Percentiles rank a stretch among this genome's conserved stretches.
Conservation (phyloP, 495 filamentous ascomycete species). For the Penicillium malachiteum region DNA sequence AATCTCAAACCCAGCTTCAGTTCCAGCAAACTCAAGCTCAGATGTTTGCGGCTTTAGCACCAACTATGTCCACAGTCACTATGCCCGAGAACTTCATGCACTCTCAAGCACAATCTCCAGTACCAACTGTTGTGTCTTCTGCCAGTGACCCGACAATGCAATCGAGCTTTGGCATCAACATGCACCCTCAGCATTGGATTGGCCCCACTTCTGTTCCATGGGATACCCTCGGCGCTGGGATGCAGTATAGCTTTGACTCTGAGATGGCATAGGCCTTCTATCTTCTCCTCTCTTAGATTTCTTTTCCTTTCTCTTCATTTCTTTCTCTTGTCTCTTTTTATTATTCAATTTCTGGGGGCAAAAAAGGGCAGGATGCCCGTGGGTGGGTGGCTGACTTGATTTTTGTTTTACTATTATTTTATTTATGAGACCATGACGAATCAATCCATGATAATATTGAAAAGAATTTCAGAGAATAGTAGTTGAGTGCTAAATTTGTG, state of each 20-base stretch:
- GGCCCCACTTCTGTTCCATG: constrained; percentile 35
- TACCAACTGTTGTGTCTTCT: constrained; percentile 24
- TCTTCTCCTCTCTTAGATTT: not conserved
- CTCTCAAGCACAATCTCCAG: constrained; percentile 22
- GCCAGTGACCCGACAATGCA: constrained; percentile 24
- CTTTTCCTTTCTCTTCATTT: constrained; percentile 1
- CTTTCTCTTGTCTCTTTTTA: not conserved
- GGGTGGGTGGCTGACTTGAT: not conserved
- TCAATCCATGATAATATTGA: not conserved
- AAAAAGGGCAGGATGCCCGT: not conserved
- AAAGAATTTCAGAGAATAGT: too few species aligned
- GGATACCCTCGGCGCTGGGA: constrained; percentile 23
- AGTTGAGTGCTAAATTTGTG: too few species aligned
- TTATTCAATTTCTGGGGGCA: not conserved
- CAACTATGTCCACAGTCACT: constrained; percentile 9
- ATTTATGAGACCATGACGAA: constrained; percentile 20
- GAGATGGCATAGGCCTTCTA: not conserved
- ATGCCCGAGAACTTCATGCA: constrained; percentile 23
- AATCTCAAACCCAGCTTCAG: constrained; percentile 13
- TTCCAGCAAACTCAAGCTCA: constrained; percentile 12
- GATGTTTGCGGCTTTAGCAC: constrained; percentile 10
- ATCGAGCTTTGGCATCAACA: constrained; percentile 24
- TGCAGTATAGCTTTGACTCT: constrained; percentile 19
- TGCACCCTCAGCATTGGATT: constrained; percentile 41
- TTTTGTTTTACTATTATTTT: constrained; percentile 3